Conservation (phyloP, 139 green algal species). For the Penium margaritaceum region DNA sequence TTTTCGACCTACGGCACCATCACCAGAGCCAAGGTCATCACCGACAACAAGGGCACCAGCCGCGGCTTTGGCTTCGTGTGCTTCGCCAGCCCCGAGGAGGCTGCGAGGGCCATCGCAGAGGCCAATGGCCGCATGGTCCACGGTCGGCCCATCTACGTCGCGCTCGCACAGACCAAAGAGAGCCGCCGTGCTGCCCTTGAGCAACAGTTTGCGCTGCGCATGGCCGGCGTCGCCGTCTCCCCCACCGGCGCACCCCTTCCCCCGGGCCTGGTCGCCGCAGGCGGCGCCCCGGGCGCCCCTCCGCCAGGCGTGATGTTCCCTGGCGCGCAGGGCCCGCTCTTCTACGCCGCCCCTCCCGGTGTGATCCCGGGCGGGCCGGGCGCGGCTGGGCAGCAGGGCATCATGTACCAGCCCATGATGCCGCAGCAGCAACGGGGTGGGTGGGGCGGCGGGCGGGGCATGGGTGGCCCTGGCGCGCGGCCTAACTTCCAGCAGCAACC, state of each 20-base stretch:
- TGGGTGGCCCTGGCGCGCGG: no score
- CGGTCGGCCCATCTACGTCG: constrained; percentile 55
- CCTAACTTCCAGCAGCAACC: no score
- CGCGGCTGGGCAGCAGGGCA: constrained; percentile 1
- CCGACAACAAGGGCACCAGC: constrained; percentile 32
- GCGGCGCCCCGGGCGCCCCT: background rate
- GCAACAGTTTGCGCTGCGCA: constrained; percentile 46
- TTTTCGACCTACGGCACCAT: constrained; percentile 56
- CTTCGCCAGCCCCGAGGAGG: constrained; percentile 54
- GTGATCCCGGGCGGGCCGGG: constrained; percentile 19
- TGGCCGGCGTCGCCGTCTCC: no score
- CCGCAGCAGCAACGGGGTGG: no score
- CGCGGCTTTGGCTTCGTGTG: constrained; percentile 53
- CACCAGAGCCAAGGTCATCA: constrained; percentile 49
- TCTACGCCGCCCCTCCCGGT: constrained; percentile 36
- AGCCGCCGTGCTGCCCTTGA: constrained; percentile 49
- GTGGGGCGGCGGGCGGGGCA: no score
- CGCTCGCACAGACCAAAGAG: constrained; percentile 56
- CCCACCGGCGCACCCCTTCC: background rate
- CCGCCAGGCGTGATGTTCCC: constrained; percentile 42
- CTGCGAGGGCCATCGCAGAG: constrained; percentile 53
- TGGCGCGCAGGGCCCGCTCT: constrained; percentile 22
- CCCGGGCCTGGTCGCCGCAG: background rate
- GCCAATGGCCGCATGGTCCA: constrained; percentile 47
- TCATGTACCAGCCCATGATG: constrained; percentile 44